Evolutionary conservation across 768 basidiomycete genomes (phyloP), one percentile per base, ranked within the genome.

Genomic region (Lentinula detonsa): DNA sequence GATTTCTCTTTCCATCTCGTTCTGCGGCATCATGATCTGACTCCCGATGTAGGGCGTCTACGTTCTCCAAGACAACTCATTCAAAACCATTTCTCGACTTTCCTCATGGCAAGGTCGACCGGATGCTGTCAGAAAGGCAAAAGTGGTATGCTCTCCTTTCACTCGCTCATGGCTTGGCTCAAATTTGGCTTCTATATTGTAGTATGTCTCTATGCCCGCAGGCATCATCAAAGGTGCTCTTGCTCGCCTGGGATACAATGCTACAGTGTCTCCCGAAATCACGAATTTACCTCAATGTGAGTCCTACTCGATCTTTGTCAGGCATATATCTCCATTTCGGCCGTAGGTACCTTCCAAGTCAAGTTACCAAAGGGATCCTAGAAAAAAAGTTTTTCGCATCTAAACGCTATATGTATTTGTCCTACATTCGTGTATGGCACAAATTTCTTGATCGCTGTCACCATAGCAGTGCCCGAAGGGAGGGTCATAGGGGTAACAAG

Each of bases 1-100:
- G 3, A 28, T 28, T 28, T 28, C 28, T 28, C 28, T 28, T 28
- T 28, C 28, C 28, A 28, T 28, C 28, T 28, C 28, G 28, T 28
- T 28, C 28, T 28, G 28, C 28, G 28, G 28, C 28, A 28, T 37
- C 31, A 37, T 23, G 11, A 8, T 55, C 33, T 60, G 43, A 31
- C 10, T 31, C 23, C 5, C 35, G 9, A 4, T 40, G 13, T 55
- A 96, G 93, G 95, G 95, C 4, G 86, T 95, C 15, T 97, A 95
- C 64, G 95, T 97, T 3, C 79, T 98, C 1, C 94, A 96, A 73
- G 95, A 97, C 65, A 93, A 94, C 66, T 73, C 85, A 0, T 97
- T 97, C 76, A 93, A 89, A 66, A 92, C 95, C 0, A 84, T 96
- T 45, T 73, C 85, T 3, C 85, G 91, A 40, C 72, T 96, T 45